Base-by-base conservation (phyloP, 805 yeast genomes). In the Candida golubevii region DNA sequence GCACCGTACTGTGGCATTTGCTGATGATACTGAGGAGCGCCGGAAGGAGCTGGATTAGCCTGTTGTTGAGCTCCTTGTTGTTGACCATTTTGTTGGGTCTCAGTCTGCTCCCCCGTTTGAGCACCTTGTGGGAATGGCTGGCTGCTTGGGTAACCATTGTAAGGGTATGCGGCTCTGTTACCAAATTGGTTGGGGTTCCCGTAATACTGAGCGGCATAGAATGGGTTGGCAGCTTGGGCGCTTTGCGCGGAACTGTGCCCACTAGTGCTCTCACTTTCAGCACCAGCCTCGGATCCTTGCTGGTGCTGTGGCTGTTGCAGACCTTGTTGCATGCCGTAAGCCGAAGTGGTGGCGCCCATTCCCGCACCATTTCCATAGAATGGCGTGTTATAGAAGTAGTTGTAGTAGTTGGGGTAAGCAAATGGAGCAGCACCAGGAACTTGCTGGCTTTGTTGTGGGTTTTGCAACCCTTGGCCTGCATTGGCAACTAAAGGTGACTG, bases 1-100 rank as follows among this genome's bases (percentile, higher is more conserved):
- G 62, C 74, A 35, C 67, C 73, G 52, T 66, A 71, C 57, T 70
- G 74, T 26, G 74, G 74, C 45, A 62, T 60, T 55, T 70, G 75
- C 46, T 65, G 68, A 27, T 65, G 63, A 42, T 58, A 55, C 44
- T 58, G 61, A 18, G 57, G 57, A 26, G 47, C 50, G 13, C 44
- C 51, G 26, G 51, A 42, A 30, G 55, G 55, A 30, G 47, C 47
- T 3, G 42, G 47, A 13, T 41, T 15, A 6, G 45, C 35, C 26
- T 50, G 62, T 12, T 29, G 32, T 12, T 29, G 32, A 28, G 61
- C 57, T 13, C 49, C 57, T 42, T 61, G 66, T 42, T 57, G 67
- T 33, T 52, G 61, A 10, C 51, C 54, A 31, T 50, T 61, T 39
- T 51, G 51, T 38, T 47, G 63, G 18, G 36, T 48, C 27, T 56